Evolutionary conservation across 768 basidiomycete species (phyloP), one percentile per base, ranked within the genome.

Genomic region (Tricholomella constricta): DNA sequence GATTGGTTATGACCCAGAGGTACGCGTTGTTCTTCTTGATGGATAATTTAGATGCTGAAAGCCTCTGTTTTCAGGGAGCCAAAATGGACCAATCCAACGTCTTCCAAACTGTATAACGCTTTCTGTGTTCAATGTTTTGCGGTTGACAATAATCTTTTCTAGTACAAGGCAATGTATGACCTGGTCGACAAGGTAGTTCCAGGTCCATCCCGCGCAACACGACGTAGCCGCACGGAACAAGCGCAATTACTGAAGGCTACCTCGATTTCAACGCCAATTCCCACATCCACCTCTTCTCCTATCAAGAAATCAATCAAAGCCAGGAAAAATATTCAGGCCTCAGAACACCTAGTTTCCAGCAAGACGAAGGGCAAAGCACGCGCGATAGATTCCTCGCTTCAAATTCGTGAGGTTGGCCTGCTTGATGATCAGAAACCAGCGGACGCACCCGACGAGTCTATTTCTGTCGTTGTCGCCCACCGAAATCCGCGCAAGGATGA

Each of bases 1-100:
- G 74, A 70, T 94, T 31, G 78, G 76, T 17, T 98, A 85, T 66
- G 80, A 95, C 68, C 94, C 94, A 8, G 68, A 75, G 69, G 89
- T 89, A 56, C 32, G 82, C 65, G 48, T 6, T 17, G n/a, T 45
- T 48, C 1, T 43, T 8, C 46, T 15, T 26, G 25, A 15, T 34
- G n/a, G 4, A 17, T 4, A n/a, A 29, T 37, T n/a, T 14, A 22
- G 10, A 38, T 27, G 27, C 42, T 26, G 29, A 46, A 42, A 47
- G 42, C 46, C 15, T 52, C 45, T 31, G 55, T 54, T 52, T 45
- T 41, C 55, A 92, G 91, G 71, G 70, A 29, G 89, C 89, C 6
- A 94, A 94, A 64, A 54, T 69, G 47, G 91, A 95, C 58, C 80
- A 80, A 27, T 84, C 86, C 11, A 67, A 70, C 25, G 89, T 89